A percentile compares a stretch with the other conserved stretches of the same genome.
These are phyloP conservation scores for Neostapfia colusana DNA, from an alignment of 176 grass and related monocot species.

Conservation along the genomic window DNA sequence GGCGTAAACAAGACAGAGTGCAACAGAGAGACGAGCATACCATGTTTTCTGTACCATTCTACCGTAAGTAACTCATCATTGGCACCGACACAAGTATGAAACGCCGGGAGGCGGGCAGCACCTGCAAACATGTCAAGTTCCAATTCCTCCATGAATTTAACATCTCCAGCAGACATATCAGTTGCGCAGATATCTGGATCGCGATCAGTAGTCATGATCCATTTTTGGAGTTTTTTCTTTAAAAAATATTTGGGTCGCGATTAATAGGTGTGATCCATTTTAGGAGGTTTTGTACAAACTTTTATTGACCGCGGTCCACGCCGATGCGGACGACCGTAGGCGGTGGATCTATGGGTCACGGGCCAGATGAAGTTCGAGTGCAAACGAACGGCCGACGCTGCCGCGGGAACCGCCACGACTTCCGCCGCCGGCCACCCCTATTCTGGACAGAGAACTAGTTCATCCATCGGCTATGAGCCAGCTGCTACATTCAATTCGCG, in stretches of 20 bases:
- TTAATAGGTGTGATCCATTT: background rate
- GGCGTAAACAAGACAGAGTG: background rate
- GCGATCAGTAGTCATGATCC: background rate
- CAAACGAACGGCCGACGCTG: background rate
- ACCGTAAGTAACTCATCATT: constrained; percentile 58
- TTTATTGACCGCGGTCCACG: background rate
- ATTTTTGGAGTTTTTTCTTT: background rate
- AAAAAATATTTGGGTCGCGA: background rate
- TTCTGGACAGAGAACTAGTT: background rate
- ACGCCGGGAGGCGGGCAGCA: constrained; percentile 62
- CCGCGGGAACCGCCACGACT: background rate
- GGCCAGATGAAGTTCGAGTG: background rate
- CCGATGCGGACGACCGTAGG: background rate
- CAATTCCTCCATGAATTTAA: background rate
- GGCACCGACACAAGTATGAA: constrained; percentile 86
- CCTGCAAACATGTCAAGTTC: constrained; percentile 31
- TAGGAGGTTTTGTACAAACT: background rate
- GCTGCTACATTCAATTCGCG: no score
- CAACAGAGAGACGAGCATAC: constrained; percentile 40
- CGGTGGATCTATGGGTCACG: background rate
- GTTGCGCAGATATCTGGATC: background rate
- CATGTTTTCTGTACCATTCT: constrained; percentile 79
- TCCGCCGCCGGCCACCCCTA: background rate
- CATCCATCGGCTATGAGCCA: no score
- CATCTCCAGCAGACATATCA: background rate